phyloP scores from a whole-genome alignment of 305 asterid species.

The Fraxinus ornus region DNA sequence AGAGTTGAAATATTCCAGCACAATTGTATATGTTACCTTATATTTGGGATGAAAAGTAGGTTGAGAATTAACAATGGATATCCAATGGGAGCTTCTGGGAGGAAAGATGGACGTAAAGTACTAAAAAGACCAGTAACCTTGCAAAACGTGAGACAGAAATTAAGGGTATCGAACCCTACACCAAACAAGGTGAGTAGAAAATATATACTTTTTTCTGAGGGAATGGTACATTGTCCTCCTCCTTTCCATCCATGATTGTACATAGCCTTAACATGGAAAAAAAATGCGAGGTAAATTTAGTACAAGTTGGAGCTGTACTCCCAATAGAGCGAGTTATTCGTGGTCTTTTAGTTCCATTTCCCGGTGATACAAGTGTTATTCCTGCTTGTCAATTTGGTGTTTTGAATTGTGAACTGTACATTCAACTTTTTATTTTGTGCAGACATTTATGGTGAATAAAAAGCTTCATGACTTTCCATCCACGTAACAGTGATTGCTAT shows the following conservation, averaged over 20 bases:
- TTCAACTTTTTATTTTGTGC: neutral
- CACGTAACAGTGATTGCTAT: slow-evolving; percentile 12
- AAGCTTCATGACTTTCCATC: neutral
- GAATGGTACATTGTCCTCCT: neutral
- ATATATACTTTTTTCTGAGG: neutral
- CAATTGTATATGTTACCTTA: neutral
- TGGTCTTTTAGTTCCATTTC: neutral
- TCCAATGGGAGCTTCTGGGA: neutral
- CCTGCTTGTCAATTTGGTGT: neutral
- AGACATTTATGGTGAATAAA: neutral
- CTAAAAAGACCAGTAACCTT: neutral
- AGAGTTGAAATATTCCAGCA: neutral
- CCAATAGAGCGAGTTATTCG: neutral
- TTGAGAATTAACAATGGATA: neutral
- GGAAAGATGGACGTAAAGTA: neutral
- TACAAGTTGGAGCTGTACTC: neutral
- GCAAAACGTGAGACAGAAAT: neutral
- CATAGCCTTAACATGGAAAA: neutral
- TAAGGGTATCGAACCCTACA: neutral
- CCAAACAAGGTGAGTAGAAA: neutral
- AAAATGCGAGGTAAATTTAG: neutral
- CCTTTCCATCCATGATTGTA: neutral
- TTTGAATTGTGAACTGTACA: neutral
- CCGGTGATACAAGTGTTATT: neutral
- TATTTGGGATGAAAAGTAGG: neutral